Conservation (phyloP, 768 basidiomycete species). For the Suillus variegatus region DNA sequence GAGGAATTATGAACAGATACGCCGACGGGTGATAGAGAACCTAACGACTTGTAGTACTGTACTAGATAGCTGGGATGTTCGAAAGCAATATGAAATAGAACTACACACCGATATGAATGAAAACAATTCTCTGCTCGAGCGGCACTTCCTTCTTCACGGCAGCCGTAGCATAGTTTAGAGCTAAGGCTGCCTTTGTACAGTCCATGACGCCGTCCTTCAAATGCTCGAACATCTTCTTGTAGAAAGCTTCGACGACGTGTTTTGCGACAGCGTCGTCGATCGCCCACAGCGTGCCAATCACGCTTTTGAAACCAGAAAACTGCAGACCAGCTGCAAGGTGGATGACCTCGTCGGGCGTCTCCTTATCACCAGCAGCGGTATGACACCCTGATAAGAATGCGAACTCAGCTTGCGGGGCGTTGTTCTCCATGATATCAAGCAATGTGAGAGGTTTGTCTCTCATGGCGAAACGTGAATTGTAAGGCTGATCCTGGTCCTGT, state of each 20-base stretch:
- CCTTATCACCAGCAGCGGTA: slow-evolving; percentile 21
- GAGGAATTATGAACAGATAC: no score
- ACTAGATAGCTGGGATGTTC: no score
- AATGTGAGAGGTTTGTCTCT: background rate
- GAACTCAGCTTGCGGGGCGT: slow-evolving; percentile 1
- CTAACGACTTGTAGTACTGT: background rate
- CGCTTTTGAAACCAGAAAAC: slow-evolving; percentile 22
- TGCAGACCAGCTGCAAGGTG: slow-evolving; percentile 26
- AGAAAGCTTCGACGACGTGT: slow-evolving; percentile 2
- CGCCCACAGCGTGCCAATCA: slow-evolving; percentile 26
- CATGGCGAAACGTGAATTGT: slow-evolving; percentile 10
- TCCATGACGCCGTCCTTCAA: slow-evolving; percentile 11
- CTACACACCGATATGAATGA: background rate
- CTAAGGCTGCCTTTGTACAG: slow-evolving; percentile 4
- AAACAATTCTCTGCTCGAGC: background rate
- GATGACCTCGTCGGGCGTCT: slow-evolving; percentile 19
- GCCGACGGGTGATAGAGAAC: no score
- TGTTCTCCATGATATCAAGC: slow-evolving; percentile 7
- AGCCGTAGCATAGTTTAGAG: background rate
- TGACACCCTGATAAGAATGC: slow-evolving; percentile 24
- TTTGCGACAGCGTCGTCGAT: slow-evolving; percentile 6
- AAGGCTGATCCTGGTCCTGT: slow-evolving; percentile 11
- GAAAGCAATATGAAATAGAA: no score
- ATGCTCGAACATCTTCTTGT: background rate
- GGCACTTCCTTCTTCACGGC: slow-evolving; percentile 3